Base-by-base conservation (phyloP, 2,329 filamentous ascomycete genomes). In the Alternaria brassicae region DNA sequence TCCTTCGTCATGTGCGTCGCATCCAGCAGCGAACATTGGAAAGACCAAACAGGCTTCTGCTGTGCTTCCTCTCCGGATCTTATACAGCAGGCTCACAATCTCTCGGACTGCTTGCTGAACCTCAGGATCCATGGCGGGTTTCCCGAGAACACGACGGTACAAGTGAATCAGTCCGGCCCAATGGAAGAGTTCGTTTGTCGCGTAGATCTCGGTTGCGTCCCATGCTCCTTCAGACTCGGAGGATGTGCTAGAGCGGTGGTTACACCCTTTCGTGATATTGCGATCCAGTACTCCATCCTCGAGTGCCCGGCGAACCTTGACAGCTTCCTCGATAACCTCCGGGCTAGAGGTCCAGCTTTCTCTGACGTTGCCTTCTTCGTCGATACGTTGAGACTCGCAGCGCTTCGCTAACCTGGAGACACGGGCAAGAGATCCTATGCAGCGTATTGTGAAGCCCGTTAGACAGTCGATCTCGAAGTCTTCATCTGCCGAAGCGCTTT, bases 1-100 rank as follows among this genome's bases (percentile, higher is more conserved):
- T 3, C 77, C 77, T 32, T 80, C 70, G 48, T 88, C 84, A 55
- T 80, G 79, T 1, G 88, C 87, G 74, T 95, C 90, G 65, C 91
- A 93, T 0, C 91, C 92, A 1, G 91, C 91, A 1, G 90, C 91
- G 76, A 95, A 95, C 79, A 95, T 88, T 0, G 92, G 91, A 65
- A 95, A 93, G 37, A 95, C 76, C 17, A 91, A 79, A 69, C 90
- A 92, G 8, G 87, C 88, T 76, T 94, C 91, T 0, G 91, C 90
- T 15, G 87, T 88, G 28, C 88, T 88, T 6, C 90, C 89, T 12
- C 83, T 79, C 12, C 86, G 80, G 48, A 95, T 86, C 36, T 84
- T 85, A 21, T 81, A 81, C 61, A 94, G 79, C 30, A 87, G 85
- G 1, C 81, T 79, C 27, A 91, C 80, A 44, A 94, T 89, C 61